A percentile compares a stretch with the other conserved stretches of the same genome.
phyloP scores from a whole-genome alignment of 345 rosid species.

The Salix viminalis region DNA sequence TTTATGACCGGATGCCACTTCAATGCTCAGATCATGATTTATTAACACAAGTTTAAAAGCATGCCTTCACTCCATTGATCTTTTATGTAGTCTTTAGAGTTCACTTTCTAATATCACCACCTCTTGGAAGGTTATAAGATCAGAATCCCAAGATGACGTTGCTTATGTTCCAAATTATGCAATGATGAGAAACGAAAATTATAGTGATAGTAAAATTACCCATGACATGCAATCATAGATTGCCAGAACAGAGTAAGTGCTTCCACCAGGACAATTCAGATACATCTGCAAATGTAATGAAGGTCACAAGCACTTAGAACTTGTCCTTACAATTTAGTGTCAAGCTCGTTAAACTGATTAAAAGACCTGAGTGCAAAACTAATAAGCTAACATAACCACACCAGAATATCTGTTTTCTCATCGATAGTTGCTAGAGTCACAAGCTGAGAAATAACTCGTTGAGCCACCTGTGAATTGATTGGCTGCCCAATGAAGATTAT shows the following conservation, averaged over 20 bases:
- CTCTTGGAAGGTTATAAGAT: slow-evolving; percentile 5
- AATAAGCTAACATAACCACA: slow-evolving; percentile 17
- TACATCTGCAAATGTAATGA: slow-evolving; percentile 50
- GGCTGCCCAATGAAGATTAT: slow-evolving; percentile 88
- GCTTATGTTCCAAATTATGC: background rate
- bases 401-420: slow-evolving; percentile 87
- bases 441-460: slow-evolving; percentile 86
- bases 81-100: background rate
- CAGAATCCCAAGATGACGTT: background rate
- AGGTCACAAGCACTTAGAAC: slow-evolving; percentile 5
- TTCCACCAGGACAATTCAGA: slow-evolving; percentile 93
- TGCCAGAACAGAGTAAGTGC: slow-evolving; percentile 78
- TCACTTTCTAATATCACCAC: background rate
- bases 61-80: background rate
- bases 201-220: slow-evolving; percentile 38
- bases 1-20: background rate
- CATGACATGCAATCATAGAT: slow-evolving; percentile 96
- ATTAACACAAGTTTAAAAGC: background rate
- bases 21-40: background rate
- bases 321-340: background rate
- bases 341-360: background rate
- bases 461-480: slow-evolving; percentile 78
- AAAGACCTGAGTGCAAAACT: slow-evolving; percentile 1
- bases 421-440: slow-evolving; percentile 83
- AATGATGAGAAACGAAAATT: background rate